Conservation (phyloP, 2,329 filamentous ascomycete species). For the Aspergillus pseudotamarii region DNA sequence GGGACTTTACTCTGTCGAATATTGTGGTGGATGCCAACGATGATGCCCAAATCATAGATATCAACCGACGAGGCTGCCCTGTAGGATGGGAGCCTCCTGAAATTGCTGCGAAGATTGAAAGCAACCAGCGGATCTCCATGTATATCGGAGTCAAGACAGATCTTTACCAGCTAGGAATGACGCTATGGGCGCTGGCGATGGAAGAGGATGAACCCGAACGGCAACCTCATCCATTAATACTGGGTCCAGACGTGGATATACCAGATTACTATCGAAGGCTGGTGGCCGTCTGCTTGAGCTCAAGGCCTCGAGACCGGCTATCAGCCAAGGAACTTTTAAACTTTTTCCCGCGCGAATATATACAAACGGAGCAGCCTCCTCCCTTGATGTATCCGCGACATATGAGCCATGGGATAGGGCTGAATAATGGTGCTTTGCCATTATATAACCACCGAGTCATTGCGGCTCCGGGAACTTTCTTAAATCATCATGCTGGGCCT, state of each 20-base stretch:
- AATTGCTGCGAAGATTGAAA: slow-evolving; percentile 80
- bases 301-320: slow-evolving; percentile 70
- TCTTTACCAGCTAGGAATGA: slow-evolving; percentile 94
- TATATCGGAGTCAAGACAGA: slow-evolving; percentile 98
- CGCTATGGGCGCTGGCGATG: slow-evolving; percentile 87
- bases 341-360: slow-evolving; percentile 61
- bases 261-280: slow-evolving; percentile 79
- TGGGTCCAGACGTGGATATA: slow-evolving; percentile 59
- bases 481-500: slow-evolving; percentile 16
- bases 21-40: slow-evolving; percentile 86
- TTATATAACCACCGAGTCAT: slow-evolving; percentile 21
- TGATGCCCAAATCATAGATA: slow-evolving; percentile 96
- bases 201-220: slow-evolving; percentile 88
- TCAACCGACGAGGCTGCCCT: slow-evolving; percentile 94
- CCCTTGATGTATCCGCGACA: slow-evolving; percentile 18
- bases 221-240: slow-evolving; percentile 68
- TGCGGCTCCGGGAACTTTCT: slow-evolving; percentile 14
- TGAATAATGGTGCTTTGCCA: slow-evolving; percentile 22
- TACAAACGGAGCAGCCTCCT: slow-evolving; percentile 18
- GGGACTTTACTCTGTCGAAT: slow-evolving; percentile 95
- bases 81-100: slow-evolving; percentile 98
- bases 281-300: slow-evolving; percentile 74
- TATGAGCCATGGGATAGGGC: slow-evolving; percentile 22
- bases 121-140: slow-evolving; percentile 88
- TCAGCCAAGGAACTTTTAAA: slow-evolving; percentile 73